Evolutionary conservation across 2,329 filamentous ascomycete species (phyloP).

Genomic region (Cytospora leucostoma): DNA sequence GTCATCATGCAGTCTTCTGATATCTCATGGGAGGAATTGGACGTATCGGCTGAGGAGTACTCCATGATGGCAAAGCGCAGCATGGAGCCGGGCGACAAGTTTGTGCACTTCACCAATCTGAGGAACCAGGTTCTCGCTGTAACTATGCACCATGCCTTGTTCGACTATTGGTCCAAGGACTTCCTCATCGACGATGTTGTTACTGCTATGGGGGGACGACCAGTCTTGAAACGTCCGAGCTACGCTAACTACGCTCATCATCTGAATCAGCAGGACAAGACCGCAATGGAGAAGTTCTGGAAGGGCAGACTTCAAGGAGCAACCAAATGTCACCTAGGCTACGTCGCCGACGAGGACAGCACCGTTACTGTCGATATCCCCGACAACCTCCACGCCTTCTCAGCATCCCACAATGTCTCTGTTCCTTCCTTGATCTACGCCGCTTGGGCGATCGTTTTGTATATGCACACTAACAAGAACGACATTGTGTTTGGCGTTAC

Average conservation of each 20-base stretch:
- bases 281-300: slow-evolving; percentile 14
- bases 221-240: background rate
- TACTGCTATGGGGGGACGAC: slow-evolving; percentile 6
- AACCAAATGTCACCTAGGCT: slow-evolving; percentile 12
- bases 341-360: slow-evolving; percentile 4
- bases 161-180: slow-evolving; percentile 34
- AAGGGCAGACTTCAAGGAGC: slow-evolving; percentile 19
- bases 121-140: slow-evolving; percentile 28
- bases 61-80: slow-evolving; percentile 10
- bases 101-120: slow-evolving; percentile 27
- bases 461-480: background rate
- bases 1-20: background rate
- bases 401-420: background rate
- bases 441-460: background rate
- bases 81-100: slow-evolving; percentile 23
- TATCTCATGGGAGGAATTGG: background rate
- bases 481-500: background rate
- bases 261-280: slow-evolving; percentile 7
- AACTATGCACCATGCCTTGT: slow-evolving; percentile 34
- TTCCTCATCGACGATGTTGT: slow-evolving; percentile 31
- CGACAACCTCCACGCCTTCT: background rate
- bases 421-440: background rate
- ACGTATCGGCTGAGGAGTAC: slow-evolving; percentile 18
- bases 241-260: background rate
- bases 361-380: background rate